Evolutionary conservation across 352 stramenopile species (phyloP).

Genomic region (Pelagophyceae sp.): DNA sequence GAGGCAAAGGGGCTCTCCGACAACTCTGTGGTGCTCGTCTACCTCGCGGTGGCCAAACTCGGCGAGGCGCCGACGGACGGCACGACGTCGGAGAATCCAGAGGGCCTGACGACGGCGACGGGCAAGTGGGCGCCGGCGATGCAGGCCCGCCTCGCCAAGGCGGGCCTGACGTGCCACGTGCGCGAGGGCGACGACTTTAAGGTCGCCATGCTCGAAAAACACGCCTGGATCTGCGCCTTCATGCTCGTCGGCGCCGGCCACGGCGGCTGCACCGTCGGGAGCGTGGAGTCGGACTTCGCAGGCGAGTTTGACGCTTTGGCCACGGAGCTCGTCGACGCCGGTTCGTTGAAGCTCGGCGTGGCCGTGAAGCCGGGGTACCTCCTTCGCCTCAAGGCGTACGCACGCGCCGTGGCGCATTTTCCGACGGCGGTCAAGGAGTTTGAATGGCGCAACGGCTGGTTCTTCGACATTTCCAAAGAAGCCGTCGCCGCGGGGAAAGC

Average conservation of each 20-base stretch:
- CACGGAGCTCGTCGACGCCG: conserved; percentile 48
- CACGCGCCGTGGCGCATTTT: conserved; percentile 59
- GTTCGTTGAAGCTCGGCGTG: conserved; percentile 46
- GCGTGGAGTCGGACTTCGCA: conserved; percentile 40
- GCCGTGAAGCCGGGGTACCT: conserved; percentile 43
- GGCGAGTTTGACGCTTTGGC: conserved; percentile 45
- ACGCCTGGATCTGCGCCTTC: conserved; percentile 69
- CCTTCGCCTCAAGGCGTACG: conserved; percentile 51
- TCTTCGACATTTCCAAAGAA: conserved; percentile 27
- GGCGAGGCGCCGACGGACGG: conserved; percentile 59
- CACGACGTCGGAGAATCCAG: conserved; percentile 57
- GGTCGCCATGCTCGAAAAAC: conserved; percentile 64
- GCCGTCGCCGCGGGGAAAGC: conserved; percentile 11
- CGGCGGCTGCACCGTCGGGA: conserved; percentile 52
- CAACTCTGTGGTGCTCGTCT: conserved; percentile 65
- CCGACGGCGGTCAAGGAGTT: conserved; percentile 68
- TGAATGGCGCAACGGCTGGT: conserved; percentile 52
- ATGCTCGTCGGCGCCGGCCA: conserved; percentile 60
- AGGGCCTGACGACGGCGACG: conserved; percentile 60
- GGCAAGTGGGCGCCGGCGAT: conserved; percentile 56
- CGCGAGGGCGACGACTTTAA: conserved; percentile 45
- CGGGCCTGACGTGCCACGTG: conserved; percentile 59
- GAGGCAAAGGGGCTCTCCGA: conserved; percentile 44
- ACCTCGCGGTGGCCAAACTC: conserved; percentile 55
- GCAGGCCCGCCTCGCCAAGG: conserved; percentile 43